Conservation (phyloP, 129 eudicot species). For the Erigeron canadensis region DNA sequence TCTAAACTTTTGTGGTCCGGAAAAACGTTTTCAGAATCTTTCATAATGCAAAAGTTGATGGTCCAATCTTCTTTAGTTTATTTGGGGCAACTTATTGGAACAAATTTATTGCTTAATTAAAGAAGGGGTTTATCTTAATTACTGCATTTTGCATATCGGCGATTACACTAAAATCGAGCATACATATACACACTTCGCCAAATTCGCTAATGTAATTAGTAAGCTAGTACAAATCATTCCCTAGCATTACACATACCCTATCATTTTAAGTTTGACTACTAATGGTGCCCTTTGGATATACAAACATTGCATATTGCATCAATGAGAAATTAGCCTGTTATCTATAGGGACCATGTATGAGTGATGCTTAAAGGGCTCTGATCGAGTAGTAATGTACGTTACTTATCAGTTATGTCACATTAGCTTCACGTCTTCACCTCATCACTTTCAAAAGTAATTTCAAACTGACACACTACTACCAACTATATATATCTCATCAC, state of each 20-base stretch:
- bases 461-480: too few species aligned
- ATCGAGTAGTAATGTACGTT: too few species aligned
- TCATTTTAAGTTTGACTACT: too few species aligned
- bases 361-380: too few species aligned
- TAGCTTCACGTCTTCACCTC: too few species aligned
- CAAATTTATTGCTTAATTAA: slow-evolving; percentile 1
- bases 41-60: slow-evolving; percentile 26
- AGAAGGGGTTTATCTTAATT: slow-evolving; percentile 10
- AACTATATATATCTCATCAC: too few species aligned
- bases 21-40: slow-evolving; percentile 36
- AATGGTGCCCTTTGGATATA: too few species aligned
- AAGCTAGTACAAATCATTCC: too few species aligned
- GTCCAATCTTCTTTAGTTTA: slow-evolving; percentile 14
- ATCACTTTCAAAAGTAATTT: too few species aligned
- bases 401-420: too few species aligned
- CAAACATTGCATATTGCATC: not conserved
- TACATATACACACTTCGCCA: not conserved
- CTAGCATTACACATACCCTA: not conserved
- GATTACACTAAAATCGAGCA: not conserved
- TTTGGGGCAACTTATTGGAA: slow-evolving; percentile 1
- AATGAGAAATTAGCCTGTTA: not conserved
- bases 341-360: not conserved
- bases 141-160: not conserved
- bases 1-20: slow-evolving; percentile 32
- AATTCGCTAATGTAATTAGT: not conserved